These are phyloP conservation scores for Pulveroboletus ravenelii DNA, from an alignment of 768 basidiomycete species.

Conservation along the genomic window DNA sequence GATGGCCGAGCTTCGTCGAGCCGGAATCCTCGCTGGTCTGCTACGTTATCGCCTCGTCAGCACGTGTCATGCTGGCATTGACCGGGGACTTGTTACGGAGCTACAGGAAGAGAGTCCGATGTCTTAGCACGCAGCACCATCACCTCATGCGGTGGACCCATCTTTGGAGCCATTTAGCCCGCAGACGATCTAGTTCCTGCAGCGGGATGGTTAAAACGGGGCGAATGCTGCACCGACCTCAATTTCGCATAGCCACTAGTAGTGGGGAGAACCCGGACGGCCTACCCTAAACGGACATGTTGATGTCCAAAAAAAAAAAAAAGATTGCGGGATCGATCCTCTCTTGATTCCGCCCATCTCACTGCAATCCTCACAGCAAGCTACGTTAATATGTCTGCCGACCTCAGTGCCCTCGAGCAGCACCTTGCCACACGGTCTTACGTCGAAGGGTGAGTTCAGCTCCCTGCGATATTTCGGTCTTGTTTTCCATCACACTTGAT, in stretches of 20 bases:
- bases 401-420: conserved; percentile 72
- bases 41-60: conserved; percentile 19
- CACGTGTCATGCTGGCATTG: conserved; percentile 3
- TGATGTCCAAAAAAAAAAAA: conserved; percentile 13
- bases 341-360: conserved; percentile 29
- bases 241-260: too few relatives aligned
- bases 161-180: too few relatives aligned
- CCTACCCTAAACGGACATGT: conserved; percentile 32
- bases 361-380: conserved; percentile 2
- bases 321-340: conserved; percentile 19
- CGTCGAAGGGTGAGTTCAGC: conserved; percentile 75
- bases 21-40: not conserved
- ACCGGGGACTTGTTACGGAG: not conserved
- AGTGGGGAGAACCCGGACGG: not conserved
- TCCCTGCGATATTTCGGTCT: conserved; percentile 2
- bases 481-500: conserved; percentile 41
- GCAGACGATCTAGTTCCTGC: too few relatives aligned
- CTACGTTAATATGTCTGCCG: conserved; percentile 54
- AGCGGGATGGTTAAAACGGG: too few relatives aligned
- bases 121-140: not conserved
- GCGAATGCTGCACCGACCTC: too few relatives aligned
- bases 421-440: conserved; percentile 88
- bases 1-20: not conserved
- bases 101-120: not conserved
- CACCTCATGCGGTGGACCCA: not conserved